Conservation (phyloP, 208 protist genomes). For the Leishmania mexicana region DNA sequence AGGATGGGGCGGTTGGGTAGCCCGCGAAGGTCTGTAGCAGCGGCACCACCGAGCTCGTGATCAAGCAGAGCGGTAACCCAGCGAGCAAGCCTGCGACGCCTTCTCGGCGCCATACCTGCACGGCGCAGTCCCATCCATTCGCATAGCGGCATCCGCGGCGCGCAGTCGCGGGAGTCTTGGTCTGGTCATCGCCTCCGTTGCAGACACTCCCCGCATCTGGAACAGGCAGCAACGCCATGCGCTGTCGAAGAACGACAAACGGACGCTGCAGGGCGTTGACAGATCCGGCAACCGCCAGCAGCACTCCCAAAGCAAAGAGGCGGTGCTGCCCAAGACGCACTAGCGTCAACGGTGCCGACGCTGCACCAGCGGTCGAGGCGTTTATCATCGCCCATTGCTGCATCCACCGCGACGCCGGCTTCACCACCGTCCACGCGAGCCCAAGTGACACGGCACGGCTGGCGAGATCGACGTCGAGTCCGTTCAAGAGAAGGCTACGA, state of each 20-base stretch:
- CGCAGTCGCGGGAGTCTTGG: background rate
- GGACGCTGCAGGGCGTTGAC: conserved; percentile 41
- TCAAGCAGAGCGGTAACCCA: conserved; percentile 29
- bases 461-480: conserved; percentile 44
- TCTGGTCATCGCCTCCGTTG: background rate
- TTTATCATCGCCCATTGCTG: conserved; percentile 7
- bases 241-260: conserved; percentile 41
- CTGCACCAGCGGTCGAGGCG: background rate
- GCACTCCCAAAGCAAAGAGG: conserved; percentile 20
- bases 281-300: conserved; percentile 20
- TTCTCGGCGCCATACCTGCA: conserved; percentile 23
- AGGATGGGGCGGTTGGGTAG: conserved; percentile 22
- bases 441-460: conserved; percentile 29
- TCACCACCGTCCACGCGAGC: conserved; percentile 26
- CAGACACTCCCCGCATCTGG: background rate
- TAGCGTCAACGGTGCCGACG: conserved; percentile 4
- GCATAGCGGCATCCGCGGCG: conserved; percentile 27
- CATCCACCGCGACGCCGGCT: conserved; percentile 29
- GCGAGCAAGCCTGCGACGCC: conserved; percentile 22
- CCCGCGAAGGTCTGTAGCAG: conserved; percentile 28
- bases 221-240: conserved; percentile 37
- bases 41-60: conserved; percentile 26
- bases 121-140: conserved; percentile 26
- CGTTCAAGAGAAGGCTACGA: conserved; percentile 30
- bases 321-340: conserved; percentile 19